A percentile compares a stretch with the other conserved stretches of the same genome.
phyloP scores from a whole-genome alignment of 768 basidiomycete species.

The Phylloporus rhodoxanthus region DNA sequence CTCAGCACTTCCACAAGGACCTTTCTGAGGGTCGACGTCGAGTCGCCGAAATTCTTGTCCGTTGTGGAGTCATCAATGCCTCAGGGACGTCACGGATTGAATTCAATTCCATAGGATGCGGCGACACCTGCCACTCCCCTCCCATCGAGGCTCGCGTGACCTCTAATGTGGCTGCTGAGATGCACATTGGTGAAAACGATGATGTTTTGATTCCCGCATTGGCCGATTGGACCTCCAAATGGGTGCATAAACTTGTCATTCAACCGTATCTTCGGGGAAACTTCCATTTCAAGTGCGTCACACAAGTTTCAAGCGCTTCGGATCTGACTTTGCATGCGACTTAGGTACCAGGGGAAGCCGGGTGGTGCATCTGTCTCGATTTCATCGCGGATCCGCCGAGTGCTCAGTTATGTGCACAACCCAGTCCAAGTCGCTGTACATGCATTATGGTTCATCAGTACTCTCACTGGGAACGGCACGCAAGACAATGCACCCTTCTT shows the following conservation, averaged over 20 bases:
- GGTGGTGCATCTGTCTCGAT: conserved; percentile 5
- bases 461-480: conserved; percentile 17
- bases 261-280: conserved; percentile 15
- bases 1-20: background rate
- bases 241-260: conserved; percentile 23
- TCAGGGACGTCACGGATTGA: background rate
- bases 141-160: background rate
- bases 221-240: conserved; percentile 23
- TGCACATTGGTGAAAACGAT: conserved; percentile 2
- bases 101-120: background rate
- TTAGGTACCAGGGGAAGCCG: conserved; percentile 15
- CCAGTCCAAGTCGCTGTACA: conserved; percentile 26
- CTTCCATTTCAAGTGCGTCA: conserved; percentile 21
- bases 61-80: conserved; percentile 15
- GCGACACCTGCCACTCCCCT: background rate
- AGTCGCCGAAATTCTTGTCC: conserved; percentile 17
- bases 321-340: background rate
- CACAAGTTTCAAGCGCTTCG: background rate
- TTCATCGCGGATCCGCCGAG: conserved; percentile 17
- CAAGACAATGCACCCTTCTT: conserved; percentile 21
- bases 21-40: conserved; percentile 16
- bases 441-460: conserved; percentile 31
- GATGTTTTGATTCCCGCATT: conserved; percentile 8
- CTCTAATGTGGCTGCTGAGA: background rate
- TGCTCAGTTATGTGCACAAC: conserved; percentile 20